Evolutionary conservation across 2,329 filamentous ascomycete species (phyloP), one percentile per base, ranked within the genome.

Genomic region (Meredithiella fracta): DNA sequence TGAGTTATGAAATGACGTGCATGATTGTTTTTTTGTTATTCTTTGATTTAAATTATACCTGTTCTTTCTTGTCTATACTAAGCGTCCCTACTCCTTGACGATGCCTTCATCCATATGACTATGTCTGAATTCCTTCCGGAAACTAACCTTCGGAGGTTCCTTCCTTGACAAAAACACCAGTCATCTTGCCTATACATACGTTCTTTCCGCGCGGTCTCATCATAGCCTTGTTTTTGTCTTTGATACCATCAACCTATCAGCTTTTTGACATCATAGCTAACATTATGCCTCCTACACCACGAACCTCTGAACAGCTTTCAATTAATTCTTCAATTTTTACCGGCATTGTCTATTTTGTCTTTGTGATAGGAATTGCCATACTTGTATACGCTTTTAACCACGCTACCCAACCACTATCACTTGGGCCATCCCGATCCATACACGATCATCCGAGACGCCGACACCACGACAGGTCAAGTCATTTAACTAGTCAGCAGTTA

Each of bases 281-380:
- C 25, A 50, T 55, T 26, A 55, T 47, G 25, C 14, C 44, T 49
- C 29, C 22, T 20, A 25, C 22, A 15, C 31, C 40, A 25, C 15
- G 26, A 20, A 20, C 17, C 15, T n/a, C 40, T n/a, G 20, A 44
- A 49, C 29, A 34, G n/a, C 29, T 42, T 31, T 11, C 53, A 31
- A 34, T 26, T 20, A 49, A 31, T 50, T 29, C 49, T 20, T 53
- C 38, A 29, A 29, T 59, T 20, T 53, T 56, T 53, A 51, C 51
- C 20, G 54, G 54, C 42, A 26, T 59, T 4, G 29, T 59, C 26
- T 52, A 49, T 34, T 47, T 59, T 34, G 44, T 56, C 34, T 29
- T 59, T 17, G 57, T 53, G 11, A 51, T 53, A 29, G 55, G 49
- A 37, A 56, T 59, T 59, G 53, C 53, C 22, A 44, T 59, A 22